phyloP scores from a whole-genome alignment of 306 rosid genomes.

The Styphnolobium japonicum region DNA sequence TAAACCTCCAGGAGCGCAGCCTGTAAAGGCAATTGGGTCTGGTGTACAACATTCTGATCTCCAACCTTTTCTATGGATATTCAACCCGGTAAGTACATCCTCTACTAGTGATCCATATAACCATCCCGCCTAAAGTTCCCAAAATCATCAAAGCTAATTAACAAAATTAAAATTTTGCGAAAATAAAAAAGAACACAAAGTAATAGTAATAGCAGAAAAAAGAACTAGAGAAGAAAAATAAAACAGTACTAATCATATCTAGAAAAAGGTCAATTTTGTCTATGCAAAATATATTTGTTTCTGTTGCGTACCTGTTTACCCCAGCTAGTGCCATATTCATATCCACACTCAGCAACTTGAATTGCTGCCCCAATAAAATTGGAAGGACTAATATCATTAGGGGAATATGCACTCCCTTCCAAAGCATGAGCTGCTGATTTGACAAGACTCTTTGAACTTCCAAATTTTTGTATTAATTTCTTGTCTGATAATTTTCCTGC shows the following conservation, averaged over 20 bases:
- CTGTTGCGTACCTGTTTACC: slow-evolving; percentile 45
- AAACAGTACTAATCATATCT: neutral
- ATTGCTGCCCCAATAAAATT: slow-evolving; percentile 36
- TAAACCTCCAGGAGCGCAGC: slow-evolving; percentile 55
- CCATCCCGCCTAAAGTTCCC: slow-evolving; percentile 21
- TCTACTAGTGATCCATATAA: slow-evolving; percentile 59
- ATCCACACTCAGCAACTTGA: slow-evolving; percentile 43
- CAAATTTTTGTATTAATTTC: slow-evolving; percentile 34
- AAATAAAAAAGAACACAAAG: neutral
- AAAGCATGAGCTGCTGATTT: slow-evolving; percentile 43
- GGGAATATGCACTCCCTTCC: slow-evolving; percentile 16
- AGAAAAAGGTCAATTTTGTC: neutral
- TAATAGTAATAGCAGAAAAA: too few species aligned
- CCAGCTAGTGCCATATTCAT: slow-evolving; percentile 61
- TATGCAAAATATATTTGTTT: neutral
- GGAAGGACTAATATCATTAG: neutral
- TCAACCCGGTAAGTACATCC: slow-evolving; percentile 58
- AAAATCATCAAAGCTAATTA: neutral
- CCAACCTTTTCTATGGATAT: slow-evolving; percentile 65
- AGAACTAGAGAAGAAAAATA: neutral
- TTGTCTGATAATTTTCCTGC: slow-evolving; percentile 35
- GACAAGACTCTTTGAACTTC: slow-evolving; percentile 51
- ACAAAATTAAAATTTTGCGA: neutral
- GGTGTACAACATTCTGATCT: slow-evolving; percentile 45
- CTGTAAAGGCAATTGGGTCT: slow-evolving; percentile 50